Evolutionary conservation across 2,329 filamentous ascomycete species (phyloP).

Genomic region (Verticillium nubilum): DNA sequence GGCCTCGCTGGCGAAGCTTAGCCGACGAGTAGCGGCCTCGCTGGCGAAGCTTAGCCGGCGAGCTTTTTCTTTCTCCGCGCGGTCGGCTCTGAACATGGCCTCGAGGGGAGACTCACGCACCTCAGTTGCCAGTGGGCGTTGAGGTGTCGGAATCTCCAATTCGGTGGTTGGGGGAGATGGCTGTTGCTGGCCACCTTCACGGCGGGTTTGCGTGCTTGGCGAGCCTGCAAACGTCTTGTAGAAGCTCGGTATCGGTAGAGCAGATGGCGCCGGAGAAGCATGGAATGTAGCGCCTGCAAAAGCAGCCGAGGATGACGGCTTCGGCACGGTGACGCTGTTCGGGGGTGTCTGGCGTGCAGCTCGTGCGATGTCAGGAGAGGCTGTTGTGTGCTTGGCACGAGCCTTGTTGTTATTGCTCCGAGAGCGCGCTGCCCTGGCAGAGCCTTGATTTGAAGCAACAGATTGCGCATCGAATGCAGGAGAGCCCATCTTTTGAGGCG

Average conservation of each 20-base stretch:
- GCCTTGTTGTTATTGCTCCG: conserved; percentile 8
- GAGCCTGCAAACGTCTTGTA: conserved; percentile 68
- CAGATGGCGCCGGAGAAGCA: conserved; percentile 85
- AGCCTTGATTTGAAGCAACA: background rate
- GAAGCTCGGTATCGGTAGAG: conserved; percentile 87
- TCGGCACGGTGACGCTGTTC: conserved; percentile 23
- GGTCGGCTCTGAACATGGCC: conserved; percentile 83
- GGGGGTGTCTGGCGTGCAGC: conserved; percentile 38
- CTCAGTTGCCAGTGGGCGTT: conserved; percentile 21
- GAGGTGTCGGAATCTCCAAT: conserved; percentile 42
- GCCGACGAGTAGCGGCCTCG: conserved; percentile 34
- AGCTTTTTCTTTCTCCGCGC: conserved; percentile 65
- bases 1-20: conserved; percentile 38
- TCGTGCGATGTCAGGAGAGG: conserved; percentile 36
- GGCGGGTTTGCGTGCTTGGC: conserved; percentile 28
- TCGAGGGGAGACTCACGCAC: conserved; percentile 72
- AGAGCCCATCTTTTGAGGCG: conserved; percentile 36
- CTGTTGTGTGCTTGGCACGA: conserved; percentile 11
- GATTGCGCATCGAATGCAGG: background rate
- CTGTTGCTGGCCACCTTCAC: conserved; percentile 31
- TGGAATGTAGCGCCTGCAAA: conserved; percentile 96
- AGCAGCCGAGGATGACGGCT: conserved; percentile 46
- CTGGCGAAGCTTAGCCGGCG: conserved; percentile 47
- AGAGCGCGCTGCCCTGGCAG: background rate
- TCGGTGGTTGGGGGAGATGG: conserved; percentile 49